phyloP scores from a whole-genome alignment of 148 eudicot species.

The Hydrangea macrophylla region DNA sequence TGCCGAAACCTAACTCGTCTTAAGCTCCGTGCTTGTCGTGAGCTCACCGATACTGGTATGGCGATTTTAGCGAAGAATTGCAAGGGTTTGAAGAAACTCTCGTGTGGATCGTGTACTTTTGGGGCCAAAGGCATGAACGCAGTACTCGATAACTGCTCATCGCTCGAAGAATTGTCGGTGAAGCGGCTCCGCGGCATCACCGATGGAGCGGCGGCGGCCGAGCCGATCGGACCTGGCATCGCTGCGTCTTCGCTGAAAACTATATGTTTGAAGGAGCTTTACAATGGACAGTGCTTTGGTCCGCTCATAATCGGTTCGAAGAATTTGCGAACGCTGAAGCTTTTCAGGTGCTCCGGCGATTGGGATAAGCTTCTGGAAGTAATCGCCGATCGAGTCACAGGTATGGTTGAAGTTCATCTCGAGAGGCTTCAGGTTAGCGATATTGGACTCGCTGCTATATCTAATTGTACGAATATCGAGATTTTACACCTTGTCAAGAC shows the following conservation, averaged over 20 bases:
- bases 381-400: conserved; percentile 20
- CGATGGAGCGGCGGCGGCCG: conserved; percentile 28
- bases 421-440: conserved; percentile 63
- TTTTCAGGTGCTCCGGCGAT: conserved; percentile 44
- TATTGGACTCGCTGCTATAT: conserved; percentile 33
- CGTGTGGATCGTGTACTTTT: conserved; percentile 44
- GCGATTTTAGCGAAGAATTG: conserved; percentile 37
- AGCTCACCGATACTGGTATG: conserved; percentile 42
- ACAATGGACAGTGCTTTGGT: conserved; percentile 50
- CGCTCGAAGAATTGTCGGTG: conserved; percentile 50
- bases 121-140: conserved; percentile 55
- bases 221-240: conserved; percentile 38
- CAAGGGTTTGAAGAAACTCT: conserved; percentile 38
- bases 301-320: conserved; percentile 44
- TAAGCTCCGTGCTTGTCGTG: conserved; percentile 52
- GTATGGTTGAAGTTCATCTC: conserved; percentile 46
- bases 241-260: conserved; percentile 29
- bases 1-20: conserved; percentile 45
- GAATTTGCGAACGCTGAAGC: conserved; percentile 36
- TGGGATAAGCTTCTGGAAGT: conserved; percentile 44
- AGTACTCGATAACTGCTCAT: conserved; percentile 32
- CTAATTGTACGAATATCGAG: conserved; percentile 39
- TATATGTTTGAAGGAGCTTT: conserved; percentile 48
- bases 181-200: conserved; percentile 47
- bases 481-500: conserved; percentile 50